Evolutionary conservation across 305 asterid genomes (phyloP), one percentile per base, ranked within the genome.

Genomic region (Andrographis paniculata): DNA sequence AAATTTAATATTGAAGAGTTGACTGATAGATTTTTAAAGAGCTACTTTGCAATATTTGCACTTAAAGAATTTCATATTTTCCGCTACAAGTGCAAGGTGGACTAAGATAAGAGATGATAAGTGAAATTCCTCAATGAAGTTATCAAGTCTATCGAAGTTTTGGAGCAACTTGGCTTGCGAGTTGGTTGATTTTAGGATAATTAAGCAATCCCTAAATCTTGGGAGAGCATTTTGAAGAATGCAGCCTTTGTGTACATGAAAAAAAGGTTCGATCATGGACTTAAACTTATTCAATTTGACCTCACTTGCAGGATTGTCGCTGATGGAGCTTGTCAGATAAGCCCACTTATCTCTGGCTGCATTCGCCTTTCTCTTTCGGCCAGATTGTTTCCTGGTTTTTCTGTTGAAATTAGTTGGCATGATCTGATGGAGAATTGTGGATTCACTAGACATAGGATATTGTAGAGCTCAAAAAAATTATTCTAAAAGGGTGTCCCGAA

Each of bases 401-500:
- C 1, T n/a, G 15, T 28, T 27, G 18, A 24, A 13, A 22, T 39
- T 22, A 11, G 45, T n/a, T 40, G 23, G 1, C 38, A 8, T 40
- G 7, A 65, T 50, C 38, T 47, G 19, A 14, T 40, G 30, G 61
- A 54, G 41, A 84, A 69, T 18, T 39, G n/a, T 0, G 88, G 94
- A 22, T 72, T 75, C 12, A 77, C 86, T 9, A 86, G 50, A 35
- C 72, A 61, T 15, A 86, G 60, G 0, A 85, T 86, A 44, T 79
- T 86, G 64, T 58, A 64, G 14, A 86, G 73, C 78, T 82, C 86
- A 0, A 35, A 24, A 1, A 77, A 71, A 36, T 75, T 77, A 61
- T 82, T 85, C 76, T 85, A 92, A 22, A 85, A 85, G 0, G 82
- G 95, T 4, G 92, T 82, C 9, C 92, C 94, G 0, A 92, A 86